Percentiles rank a stretch among this genome's conserved stretches.
Conservation (phyloP, 441 rosid genomes). For the Viola pubescens region DNA sequence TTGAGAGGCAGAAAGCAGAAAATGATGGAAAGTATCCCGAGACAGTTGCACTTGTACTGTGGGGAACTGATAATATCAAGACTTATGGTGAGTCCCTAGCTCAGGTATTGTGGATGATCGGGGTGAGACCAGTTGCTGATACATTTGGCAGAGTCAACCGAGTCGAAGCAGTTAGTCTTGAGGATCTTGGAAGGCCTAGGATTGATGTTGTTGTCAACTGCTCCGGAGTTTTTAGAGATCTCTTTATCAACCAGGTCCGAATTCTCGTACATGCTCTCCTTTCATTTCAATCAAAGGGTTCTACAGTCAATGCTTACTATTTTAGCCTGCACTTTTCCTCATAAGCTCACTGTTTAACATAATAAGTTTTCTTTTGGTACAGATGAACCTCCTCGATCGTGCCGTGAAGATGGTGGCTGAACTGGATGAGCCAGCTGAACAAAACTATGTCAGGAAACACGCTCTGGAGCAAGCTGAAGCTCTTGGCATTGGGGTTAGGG, state of each 20-base stretch:
- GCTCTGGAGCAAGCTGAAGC: conserved; percentile 84
- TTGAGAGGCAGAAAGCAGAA: conserved; percentile 85
- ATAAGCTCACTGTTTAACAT: conserved; percentile 6
- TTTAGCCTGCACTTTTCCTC: not conserved
- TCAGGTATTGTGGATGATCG: conserved; percentile 99
- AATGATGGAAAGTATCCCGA: conserved; percentile 93
- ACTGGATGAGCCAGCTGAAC: conserved; percentile 81
- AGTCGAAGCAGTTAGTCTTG: conserved; percentile 84
- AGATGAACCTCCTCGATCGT: conserved; percentile 98
- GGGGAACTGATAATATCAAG: conserved; percentile 99
- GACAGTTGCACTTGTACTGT: conserved; percentile 91
- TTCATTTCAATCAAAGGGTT: not conserved
- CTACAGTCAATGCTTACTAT: not conserved
- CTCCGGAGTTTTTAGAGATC: conserved; percentile 98
- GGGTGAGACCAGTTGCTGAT: conserved; percentile 84
- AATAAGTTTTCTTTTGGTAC: conserved; percentile 16
- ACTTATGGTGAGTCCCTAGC: conserved; percentile 97
- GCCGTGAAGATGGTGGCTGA: conserved; percentile 99
- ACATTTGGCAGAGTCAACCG: conserved; percentile 89
- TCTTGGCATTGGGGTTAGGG: conserved; percentile 72
- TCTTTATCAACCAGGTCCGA: conserved; percentile 88
- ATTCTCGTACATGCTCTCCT: conserved; percentile 3
- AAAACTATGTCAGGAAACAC: conserved; percentile 84
- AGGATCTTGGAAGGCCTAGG: conserved; percentile 97
- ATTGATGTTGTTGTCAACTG: conserved; percentile 97